Base-by-base conservation (phyloP, 1,139 yeast genomes). In the Blastobotrys niveus region DNA sequence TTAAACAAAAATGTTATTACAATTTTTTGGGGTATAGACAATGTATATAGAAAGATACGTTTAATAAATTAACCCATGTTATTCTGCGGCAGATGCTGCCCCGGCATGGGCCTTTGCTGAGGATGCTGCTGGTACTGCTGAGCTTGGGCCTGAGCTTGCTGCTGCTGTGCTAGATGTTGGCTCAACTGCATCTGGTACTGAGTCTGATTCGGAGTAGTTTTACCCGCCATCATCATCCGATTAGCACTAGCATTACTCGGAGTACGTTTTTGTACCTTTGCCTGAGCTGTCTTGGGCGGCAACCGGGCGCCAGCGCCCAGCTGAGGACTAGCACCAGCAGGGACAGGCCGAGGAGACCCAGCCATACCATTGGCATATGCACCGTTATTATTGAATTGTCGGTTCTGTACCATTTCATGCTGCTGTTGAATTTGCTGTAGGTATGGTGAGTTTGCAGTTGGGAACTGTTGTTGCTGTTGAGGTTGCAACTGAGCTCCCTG, bases 61-160 rank as follows among this genome's bases (percentile, higher is more conserved):
- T 27, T 27, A 15, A 29, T 12, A 34, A 17, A 14, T 18, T 24
- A 20, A 8, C 27, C 29, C 27, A 34, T 34, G n/a, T 19, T 19
- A 34, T 17, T 34, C 14, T 34, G 14, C 18, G 18, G 24, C 5
- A 8, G 12, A 34, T 34, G 26, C n/a, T 34, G 38, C 20, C 38
- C 51, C 12, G 54, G 53, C 17, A 50, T 40, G 2, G 51, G 39
- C 20, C 21, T 21, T 15, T 14, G 39, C n/a, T 36, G 36, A 5
- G 25, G 25, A 5, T 18, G 32, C 19, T 24, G 39, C 3, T 15
- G 32, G 3, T 36, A 14, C 9, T 36, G 39, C 3, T 24, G 32
- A 3, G 6, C 22, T n/a, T 10, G 22, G 9, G 17, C 8, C 27
- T 15, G 18, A 7, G 18, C 21, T 3, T 34, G 34, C 21, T n/a